Conservation (phyloP, 495 filamentous ascomycete genomes). For the Neurospora sp. region DNA sequence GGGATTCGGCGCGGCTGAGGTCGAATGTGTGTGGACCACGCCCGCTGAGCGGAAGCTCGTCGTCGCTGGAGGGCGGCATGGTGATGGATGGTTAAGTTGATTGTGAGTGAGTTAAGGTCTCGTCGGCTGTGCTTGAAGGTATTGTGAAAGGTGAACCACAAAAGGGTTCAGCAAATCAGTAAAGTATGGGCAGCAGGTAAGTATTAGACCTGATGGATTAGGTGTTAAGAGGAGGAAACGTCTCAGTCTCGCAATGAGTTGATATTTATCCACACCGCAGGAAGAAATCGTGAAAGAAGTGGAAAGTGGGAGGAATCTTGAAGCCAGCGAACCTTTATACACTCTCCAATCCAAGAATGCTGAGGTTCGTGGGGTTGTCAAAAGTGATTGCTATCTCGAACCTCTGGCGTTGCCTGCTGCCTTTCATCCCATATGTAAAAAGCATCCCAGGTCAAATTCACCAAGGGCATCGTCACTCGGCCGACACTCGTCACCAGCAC, state of each 20-base stretch:
- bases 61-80: not conserved
- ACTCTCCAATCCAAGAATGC: not conserved
- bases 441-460: not conserved
- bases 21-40: not conserved
- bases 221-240: too few species aligned
- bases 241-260: too few species aligned
- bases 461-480: not conserved
- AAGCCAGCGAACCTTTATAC: not conserved
- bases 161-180: not conserved
- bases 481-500: not conserved
- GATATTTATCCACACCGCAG: too few species aligned
- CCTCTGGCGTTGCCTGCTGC: not conserved
- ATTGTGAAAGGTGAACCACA: not conserved
- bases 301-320: not conserved
- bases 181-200: not conserved
- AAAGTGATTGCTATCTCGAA: not conserved
- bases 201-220: not conserved
- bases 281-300: too few species aligned
- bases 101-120: not conserved
- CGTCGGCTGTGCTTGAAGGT: not conserved
- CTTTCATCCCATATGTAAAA: not conserved
- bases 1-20: not conserved
- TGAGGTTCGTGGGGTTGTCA: not conserved
- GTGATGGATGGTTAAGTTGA: not conserved
- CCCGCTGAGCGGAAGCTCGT: not conserved